Evolutionary conservation across 768 basidiomycete species (phyloP).

Genomic region (Suillus discolor): DNA sequence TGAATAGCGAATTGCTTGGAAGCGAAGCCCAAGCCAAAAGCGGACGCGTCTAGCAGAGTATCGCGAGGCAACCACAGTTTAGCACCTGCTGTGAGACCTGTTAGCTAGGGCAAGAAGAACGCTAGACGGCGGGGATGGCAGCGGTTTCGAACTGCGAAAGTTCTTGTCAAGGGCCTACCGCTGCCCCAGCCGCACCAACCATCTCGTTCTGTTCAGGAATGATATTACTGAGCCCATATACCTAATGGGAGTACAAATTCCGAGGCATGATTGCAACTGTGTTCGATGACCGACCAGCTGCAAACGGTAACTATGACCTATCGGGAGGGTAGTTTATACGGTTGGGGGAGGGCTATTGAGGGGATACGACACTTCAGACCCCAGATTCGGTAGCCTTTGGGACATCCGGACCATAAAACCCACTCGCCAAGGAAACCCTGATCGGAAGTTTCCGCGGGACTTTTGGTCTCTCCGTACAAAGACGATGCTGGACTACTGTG

Average conservation of each 20-base stretch:
- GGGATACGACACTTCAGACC: neutral
- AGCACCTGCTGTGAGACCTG: neutral
- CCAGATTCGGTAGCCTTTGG: neutral
- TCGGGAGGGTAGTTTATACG: neutral
- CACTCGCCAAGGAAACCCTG: neutral
- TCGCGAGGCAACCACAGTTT: neutral
- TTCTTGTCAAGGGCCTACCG: neutral
- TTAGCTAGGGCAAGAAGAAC: neutral
- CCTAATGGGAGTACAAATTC: neutral
- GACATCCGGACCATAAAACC: neutral
- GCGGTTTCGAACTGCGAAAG: neutral
- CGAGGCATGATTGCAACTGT: neutral
- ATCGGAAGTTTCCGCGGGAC: neutral
- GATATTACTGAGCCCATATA: neutral
- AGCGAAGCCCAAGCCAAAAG: neutral
- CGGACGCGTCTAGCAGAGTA: neutral
- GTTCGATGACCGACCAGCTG: neutral
- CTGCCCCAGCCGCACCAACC: neutral
- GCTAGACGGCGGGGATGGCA: neutral
- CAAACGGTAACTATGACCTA: neutral
- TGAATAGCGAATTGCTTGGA: neutral
- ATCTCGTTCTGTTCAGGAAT: neutral
- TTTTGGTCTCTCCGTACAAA: neutral
- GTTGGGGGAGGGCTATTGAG: neutral
- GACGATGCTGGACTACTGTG: neutral